Conservation (phyloP, 2,329 filamentous ascomycete species). For the Beauveria medogensis region DNA sequence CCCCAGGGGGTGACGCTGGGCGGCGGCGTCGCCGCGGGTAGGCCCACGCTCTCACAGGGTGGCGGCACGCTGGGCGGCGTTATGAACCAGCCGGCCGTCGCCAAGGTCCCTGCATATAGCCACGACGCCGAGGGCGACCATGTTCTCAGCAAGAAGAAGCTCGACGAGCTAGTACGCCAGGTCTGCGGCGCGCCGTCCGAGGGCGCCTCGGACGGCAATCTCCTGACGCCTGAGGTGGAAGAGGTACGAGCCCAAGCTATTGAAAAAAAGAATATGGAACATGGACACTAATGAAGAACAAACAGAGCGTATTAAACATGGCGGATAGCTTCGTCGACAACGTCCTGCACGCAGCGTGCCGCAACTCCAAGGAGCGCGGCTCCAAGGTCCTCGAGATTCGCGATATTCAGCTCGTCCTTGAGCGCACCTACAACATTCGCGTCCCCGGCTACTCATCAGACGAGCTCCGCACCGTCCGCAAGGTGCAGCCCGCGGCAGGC, state of each 20-base stretch:
- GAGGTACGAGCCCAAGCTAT: conserved; percentile 53
- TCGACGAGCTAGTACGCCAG: conserved; percentile 90
- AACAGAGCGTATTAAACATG: conserved; percentile 73
- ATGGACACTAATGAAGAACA: background rate
- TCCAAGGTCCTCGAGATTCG: conserved; percentile 85
- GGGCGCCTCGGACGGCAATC: conserved; percentile 59
- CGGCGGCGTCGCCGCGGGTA: conserved; percentile 52
- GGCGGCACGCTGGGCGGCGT: conserved; percentile 70
- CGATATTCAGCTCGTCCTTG: conserved; percentile 74
- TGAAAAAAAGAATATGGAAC: too few relatives aligned
- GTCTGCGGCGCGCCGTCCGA: conserved; percentile 76
- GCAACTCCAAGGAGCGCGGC: conserved; percentile 85
- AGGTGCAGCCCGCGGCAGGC: conserved; percentile 76
- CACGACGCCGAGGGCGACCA: conserved; percentile 88
- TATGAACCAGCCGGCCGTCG: conserved; percentile 78
- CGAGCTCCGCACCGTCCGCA: conserved; percentile 87
- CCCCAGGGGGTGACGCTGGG: conserved; percentile 66
- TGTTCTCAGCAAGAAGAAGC: conserved; percentile 94
- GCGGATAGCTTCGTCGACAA: conserved; percentile 94
- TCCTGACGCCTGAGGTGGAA: conserved; percentile 86
- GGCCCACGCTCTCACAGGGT: conserved; percentile 79
- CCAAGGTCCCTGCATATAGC: conserved; percentile 73
- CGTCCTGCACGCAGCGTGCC: conserved; percentile 78
- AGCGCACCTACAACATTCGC: conserved; percentile 81
- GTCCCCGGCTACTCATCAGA: conserved; percentile 93